phyloP scores from a whole-genome alignment of 2,329 filamentous ascomycete genomes.

The Pestalotiopsis sp. region DNA sequence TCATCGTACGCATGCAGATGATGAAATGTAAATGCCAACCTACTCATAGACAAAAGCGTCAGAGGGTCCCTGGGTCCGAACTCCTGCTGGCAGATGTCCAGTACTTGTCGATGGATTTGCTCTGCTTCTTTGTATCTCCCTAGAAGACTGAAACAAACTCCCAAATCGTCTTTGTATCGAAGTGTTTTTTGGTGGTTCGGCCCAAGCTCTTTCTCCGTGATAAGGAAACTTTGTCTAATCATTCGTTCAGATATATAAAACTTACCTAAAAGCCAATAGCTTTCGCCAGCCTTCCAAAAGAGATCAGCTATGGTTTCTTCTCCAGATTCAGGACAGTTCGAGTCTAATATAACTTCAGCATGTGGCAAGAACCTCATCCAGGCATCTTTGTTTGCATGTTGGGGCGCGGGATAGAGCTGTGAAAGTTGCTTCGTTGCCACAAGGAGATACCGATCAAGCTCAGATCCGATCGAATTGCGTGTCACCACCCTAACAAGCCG shows the following conservation, averaged over 20 bases:
- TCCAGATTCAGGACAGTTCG: neutral
- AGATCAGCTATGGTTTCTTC: neutral
- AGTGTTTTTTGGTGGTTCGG: neutral
- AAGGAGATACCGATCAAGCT: neutral
- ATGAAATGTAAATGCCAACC: neutral
- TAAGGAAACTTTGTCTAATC: neutral
- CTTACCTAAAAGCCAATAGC: no score
- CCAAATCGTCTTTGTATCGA: no score
- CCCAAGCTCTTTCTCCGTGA: neutral
- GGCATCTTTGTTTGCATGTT: neutral
- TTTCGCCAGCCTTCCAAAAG: no score
- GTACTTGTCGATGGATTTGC: neutral
- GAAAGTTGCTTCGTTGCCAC: neutral
- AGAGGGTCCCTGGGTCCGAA: neutral
- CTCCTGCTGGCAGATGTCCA: neutral
- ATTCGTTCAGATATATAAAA: no score
- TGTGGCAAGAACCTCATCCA: neutral
- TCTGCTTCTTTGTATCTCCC: neutral
- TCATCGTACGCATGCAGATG: neutral
- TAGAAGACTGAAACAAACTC: no score
- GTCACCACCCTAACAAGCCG: slow-evolving; percentile 33
- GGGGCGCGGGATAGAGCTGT: neutral
- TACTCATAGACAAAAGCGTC: neutral
- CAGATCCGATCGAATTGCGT: slow-evolving; percentile 27
- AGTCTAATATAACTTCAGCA: neutral